phyloP scores from a whole-genome alignment of 163 green algal species.

The Volvox carteri region DNA sequence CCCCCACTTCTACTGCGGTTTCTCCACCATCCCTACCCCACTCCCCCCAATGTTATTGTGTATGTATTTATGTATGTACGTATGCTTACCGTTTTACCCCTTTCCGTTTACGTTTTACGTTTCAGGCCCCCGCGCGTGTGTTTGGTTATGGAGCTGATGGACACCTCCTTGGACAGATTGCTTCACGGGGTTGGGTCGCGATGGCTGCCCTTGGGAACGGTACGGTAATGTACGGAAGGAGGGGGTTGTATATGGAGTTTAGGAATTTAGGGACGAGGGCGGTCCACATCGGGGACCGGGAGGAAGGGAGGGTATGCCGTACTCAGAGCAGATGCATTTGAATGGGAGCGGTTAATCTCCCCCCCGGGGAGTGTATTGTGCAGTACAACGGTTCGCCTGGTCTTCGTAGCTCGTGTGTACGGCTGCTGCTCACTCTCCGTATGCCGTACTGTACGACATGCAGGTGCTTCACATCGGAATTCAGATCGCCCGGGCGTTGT shows the following conservation, averaged over 20 bases:
- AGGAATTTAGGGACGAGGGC: not conserved
- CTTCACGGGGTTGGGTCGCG: not conserved
- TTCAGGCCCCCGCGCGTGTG: conserved; percentile 29
- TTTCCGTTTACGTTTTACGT: no score
- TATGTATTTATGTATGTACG: no score
- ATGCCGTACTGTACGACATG: not conserved
- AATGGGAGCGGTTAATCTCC: not conserved
- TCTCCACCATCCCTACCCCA: no score
- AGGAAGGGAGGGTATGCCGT: not conserved
- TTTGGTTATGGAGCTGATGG: conserved; percentile 50
- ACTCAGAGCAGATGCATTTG: not conserved
- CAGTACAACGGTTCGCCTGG: not conserved
- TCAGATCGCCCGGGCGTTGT: conserved; percentile 9
- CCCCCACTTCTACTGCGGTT: not conserved
- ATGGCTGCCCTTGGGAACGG: not conserved
- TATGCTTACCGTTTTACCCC: no score
- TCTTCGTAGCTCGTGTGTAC: not conserved
- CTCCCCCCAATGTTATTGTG: no score
- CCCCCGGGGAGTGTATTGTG: not conserved
- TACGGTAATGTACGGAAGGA: not conserved
- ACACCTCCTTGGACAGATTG: conserved; percentile 31
- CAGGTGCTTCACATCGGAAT: conserved; percentile 37
- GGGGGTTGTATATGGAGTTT: not conserved
- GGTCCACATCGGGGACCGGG: not conserved
- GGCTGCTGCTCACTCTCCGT: not conserved